These are phyloP conservation scores for Asterophora lycoperdoides DNA, from an alignment of 768 basidiomycete genomes.

Conservation along the genomic window DNA sequence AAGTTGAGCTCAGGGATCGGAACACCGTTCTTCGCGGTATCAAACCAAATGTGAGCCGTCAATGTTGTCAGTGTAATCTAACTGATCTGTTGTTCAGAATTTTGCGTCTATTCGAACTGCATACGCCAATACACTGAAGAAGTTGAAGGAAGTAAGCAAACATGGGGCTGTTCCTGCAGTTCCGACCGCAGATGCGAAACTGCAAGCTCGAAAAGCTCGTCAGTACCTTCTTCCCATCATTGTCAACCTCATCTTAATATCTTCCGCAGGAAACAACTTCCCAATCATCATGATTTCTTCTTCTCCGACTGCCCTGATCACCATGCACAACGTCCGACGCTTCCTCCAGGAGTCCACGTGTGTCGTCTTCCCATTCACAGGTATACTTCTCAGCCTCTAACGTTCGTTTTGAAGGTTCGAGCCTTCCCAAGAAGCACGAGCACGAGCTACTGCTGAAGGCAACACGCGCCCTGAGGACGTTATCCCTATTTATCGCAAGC, in stretches of 20 bases:
- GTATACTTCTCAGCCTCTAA: not conserved
- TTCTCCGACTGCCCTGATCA: slow-evolving; percentile 90
- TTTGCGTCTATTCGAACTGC: slow-evolving; percentile 65
- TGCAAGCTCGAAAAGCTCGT: slow-evolving; percentile 70
- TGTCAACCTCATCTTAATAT: not conserved
- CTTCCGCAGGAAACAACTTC: slow-evolving; percentile 57
- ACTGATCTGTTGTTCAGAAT: slow-evolving; percentile 50
- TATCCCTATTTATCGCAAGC: slow-evolving; percentile 81
- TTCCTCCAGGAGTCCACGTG: slow-evolving; percentile 89
- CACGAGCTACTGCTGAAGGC: slow-evolving; percentile 63
- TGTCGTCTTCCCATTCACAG: slow-evolving; percentile 19
- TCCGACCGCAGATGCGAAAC: slow-evolving; percentile 43
- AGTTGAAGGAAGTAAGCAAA: slow-evolving; percentile 62
- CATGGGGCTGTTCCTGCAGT: slow-evolving; percentile 38
- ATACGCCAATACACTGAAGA: slow-evolving; percentile 77
- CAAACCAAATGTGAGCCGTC: slow-evolving; percentile 69
- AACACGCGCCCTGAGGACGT: slow-evolving; percentile 77
- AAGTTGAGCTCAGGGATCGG: slow-evolving; percentile 78
- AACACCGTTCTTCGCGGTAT: slow-evolving; percentile 79
- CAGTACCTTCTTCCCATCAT: slow-evolving; percentile 24
- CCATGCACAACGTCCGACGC: slow-evolving; percentile 95
- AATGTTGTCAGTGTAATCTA: not conserved
- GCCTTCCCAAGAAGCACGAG: slow-evolving; percentile 69
- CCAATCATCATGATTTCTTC: slow-evolving; percentile 98
- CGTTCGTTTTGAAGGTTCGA: slow-evolving; percentile 49